Conservation (phyloP, 306 rosid species). For the Lotus japonicus region DNA sequence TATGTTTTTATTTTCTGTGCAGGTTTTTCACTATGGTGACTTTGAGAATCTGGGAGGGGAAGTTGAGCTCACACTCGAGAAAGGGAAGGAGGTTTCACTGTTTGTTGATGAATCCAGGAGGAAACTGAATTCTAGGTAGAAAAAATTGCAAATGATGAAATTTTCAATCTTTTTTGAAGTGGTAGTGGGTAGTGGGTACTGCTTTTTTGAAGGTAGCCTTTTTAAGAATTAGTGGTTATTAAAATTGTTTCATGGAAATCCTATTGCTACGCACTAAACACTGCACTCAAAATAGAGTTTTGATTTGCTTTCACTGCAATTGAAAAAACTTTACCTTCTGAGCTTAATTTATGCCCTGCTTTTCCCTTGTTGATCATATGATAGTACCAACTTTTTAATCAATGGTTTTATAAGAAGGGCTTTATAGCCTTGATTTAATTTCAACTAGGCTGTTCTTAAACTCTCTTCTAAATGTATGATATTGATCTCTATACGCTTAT, state of each 20-base stretch:
- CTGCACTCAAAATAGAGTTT: too few species aligned
- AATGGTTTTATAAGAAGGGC: background rate
- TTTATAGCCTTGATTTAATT: background rate
- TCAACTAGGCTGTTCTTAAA: background rate
- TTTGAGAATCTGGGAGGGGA: conserved; percentile 40
- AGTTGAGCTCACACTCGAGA: conserved; percentile 21
- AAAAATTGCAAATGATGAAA: background rate
- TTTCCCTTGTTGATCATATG: conserved; percentile 6
- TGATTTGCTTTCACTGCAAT: background rate
- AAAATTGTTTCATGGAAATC: background rate
- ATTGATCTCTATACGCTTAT: background rate
- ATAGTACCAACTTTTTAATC: background rate
- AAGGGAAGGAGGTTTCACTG: conserved; percentile 44
- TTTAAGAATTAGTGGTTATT: background rate
- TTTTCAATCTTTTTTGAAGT: background rate
- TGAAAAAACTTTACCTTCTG: background rate
- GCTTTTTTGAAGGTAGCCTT: background rate
- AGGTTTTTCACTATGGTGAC: conserved; percentile 66
- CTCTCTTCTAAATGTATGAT: background rate
- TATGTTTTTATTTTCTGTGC: background rate
- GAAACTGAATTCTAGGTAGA: conserved; percentile 57
- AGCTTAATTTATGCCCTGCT: background rate
- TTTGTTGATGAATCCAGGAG: conserved; percentile 64
- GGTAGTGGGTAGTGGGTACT: too few species aligned
- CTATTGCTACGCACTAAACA: too few species aligned